Evolutionary conservation across 1,284 basidiomycete species (phyloP).

Genomic region (Calocybe gambosa): DNA sequence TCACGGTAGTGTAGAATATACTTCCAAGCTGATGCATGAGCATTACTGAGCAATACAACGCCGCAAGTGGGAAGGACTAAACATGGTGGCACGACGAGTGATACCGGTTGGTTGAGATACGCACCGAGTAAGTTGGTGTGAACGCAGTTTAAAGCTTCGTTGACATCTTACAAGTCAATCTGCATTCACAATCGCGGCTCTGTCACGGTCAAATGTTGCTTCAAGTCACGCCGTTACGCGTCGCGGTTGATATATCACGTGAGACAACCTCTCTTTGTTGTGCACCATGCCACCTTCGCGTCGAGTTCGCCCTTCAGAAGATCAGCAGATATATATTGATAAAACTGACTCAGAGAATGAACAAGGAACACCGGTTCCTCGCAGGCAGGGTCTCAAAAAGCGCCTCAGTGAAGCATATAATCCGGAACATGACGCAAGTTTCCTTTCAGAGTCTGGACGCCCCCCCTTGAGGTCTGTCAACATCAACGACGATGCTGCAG

Average conservation of each 20-base stretch:
- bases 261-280: conserved; percentile 27
- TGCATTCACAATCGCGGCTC: too few species aligned
- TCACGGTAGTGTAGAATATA: background rate
- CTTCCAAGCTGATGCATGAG: background rate
- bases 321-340: conserved; percentile 28
- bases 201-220: too few species aligned
- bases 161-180: too few species aligned
- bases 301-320: conserved; percentile 25
- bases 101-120: too few species aligned
- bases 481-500: conserved; percentile 75
- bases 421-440: conserved; percentile 44
- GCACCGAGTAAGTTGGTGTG: too few species aligned
- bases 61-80: too few species aligned
- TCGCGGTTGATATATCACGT: conserved; percentile 27
- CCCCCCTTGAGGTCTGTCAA: conserved; percentile 52
- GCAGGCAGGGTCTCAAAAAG: conserved; percentile 42
- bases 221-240: conserved; percentile 25
- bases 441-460: conserved; percentile 42
- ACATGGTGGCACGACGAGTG: too few species aligned
- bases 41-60: too few species aligned
- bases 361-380: conserved; percentile 39
- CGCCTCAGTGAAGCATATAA: conserved; percentile 53
- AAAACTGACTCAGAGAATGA: conserved; percentile 42
- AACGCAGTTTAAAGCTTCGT: too few species aligned
- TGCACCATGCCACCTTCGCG: conserved; percentile 31